These are phyloP conservation scores for Chrysoporthe deuterocubensis DNA, from an alignment of 2,329 filamentous ascomycete species.

Conservation along the genomic window DNA sequence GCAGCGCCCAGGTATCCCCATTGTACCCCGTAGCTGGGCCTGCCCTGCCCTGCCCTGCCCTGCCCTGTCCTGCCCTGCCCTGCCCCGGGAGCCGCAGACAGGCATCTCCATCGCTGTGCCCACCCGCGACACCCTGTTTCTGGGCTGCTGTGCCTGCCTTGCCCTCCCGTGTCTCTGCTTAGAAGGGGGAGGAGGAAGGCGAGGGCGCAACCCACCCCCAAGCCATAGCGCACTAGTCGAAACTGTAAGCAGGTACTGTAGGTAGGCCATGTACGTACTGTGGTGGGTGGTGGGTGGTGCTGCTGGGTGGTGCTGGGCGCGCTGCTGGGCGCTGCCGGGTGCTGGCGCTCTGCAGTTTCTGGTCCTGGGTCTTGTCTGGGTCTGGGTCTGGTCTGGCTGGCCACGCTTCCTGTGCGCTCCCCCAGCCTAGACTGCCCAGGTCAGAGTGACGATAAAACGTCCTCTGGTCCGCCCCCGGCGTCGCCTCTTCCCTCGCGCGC, in stretches of 20 bases:
- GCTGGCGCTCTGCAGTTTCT: background rate
- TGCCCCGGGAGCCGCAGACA: constrained; percentile 6
- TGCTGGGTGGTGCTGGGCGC: background rate
- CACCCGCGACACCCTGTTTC: background rate
- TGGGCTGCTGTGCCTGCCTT: background rate
- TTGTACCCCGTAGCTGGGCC: constrained; percentile 10
- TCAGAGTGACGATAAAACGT: constrained; percentile 23
- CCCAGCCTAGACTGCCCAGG: constrained; percentile 3
- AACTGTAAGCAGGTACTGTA: too few relatives aligned
- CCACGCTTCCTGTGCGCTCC: background rate
- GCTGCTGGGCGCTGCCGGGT: background rate
- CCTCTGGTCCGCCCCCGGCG: constrained; percentile 24
- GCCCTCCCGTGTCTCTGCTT: background rate
- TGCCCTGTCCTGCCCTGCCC: background rate
- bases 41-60: background rate
- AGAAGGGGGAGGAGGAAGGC: background rate
- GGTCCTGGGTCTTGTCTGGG: background rate
- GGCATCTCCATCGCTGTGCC: constrained; percentile 6
- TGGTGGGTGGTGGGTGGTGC: background rate
- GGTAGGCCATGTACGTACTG: background rate
- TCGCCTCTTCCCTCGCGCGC: constrained; percentile 24
- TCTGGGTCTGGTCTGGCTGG: background rate
- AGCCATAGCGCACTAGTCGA: background rate
- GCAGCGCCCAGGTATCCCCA: constrained; percentile 7
- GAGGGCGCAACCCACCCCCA: constrained; percentile 6